These are phyloP conservation scores for Coemansia sp. DNA, from an alignment of 192 early-diverging fungal genomes.

Conservation along the genomic window DNA sequence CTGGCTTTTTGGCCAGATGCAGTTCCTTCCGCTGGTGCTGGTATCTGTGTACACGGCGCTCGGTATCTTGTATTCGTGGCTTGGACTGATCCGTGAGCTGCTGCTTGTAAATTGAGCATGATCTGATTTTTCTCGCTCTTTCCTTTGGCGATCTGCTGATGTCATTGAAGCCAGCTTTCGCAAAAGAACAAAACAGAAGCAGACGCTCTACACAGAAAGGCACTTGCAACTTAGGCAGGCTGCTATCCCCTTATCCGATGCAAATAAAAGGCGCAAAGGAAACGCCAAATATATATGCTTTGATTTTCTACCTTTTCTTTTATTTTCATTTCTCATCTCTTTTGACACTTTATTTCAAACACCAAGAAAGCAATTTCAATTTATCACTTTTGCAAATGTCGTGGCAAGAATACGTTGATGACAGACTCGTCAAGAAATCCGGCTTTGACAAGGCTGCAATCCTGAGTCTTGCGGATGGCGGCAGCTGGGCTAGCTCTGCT, in stretches of 20 bases:
- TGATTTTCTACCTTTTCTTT: constrained; percentile 5
- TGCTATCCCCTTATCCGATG: not conserved
- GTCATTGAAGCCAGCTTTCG: not conserved
- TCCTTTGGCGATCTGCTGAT: not conserved
- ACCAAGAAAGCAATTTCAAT: constrained; percentile 7
- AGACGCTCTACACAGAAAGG: too few species aligned
- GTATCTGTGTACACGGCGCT: constrained; percentile 72
- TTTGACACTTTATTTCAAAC: constrained; percentile 4
- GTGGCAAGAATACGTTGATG: constrained; percentile 82
- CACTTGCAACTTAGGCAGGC: too few species aligned
- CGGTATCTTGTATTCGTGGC: constrained; percentile 73
- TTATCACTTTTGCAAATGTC: constrained; percentile 43
- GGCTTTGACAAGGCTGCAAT: constrained; percentile 76
- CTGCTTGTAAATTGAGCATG: constrained; percentile 4
- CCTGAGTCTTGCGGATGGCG: constrained; percentile 67
- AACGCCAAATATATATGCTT: not conserved
- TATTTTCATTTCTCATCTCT: not conserved
- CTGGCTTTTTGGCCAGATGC: constrained; percentile 50
- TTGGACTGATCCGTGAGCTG: constrained; percentile 47
- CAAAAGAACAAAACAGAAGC: too few species aligned
- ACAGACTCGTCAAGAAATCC: constrained; percentile 69
- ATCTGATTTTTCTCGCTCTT: not conserved
- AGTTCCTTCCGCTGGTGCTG: constrained; percentile 80
- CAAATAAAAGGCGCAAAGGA: not conserved
- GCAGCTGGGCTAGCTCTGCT: constrained; percentile 74